Percentiles rank a stretch among this genome's conserved stretches.
Evolutionary conservation across 768 basidiomycete species (phyloP).

Genomic region (Mycena capillaripes): DNA sequence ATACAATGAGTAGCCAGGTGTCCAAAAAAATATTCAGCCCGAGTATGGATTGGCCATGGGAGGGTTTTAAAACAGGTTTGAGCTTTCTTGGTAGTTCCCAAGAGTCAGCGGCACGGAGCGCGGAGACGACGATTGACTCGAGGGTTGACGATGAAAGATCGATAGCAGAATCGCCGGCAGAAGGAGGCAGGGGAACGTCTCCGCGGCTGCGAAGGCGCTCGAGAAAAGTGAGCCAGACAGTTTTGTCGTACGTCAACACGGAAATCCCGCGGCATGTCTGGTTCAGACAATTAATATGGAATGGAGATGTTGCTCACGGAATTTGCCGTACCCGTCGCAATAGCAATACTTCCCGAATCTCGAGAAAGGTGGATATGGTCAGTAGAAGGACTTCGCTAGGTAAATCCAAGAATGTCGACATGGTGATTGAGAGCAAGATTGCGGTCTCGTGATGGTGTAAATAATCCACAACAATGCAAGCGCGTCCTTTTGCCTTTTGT

Average conservation of each 20-base stretch:
- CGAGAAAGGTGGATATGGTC: conserved; percentile 4
- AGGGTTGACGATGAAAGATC: conserved; percentile 11
- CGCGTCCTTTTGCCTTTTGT: too few relatives aligned
- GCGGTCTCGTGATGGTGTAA: neutral
- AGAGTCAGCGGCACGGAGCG: conserved; percentile 10
- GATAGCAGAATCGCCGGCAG: neutral
- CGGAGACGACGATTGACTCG: conserved; percentile 28
- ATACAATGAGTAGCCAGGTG: conserved; percentile 62
- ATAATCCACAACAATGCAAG: neutral
- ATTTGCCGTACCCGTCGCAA: conserved; percentile 5
- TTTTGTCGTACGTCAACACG: conserved; percentile 23
- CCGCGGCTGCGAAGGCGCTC: conserved; percentile 4
- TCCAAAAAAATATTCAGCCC: conserved; percentile 59
- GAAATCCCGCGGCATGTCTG: conserved; percentile 20
- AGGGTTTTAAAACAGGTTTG: neutral
- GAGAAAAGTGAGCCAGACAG: conserved; percentile 25
- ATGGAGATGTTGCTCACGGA: neutral
- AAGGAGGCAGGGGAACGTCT: conserved; percentile 25
- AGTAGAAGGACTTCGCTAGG: conserved; percentile 23
- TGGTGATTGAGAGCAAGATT: neutral
- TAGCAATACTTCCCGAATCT: neutral
- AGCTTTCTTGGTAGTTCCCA: conserved; percentile 25
- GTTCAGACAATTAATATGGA: neutral
- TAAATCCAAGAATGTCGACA: conserved; percentile 13
- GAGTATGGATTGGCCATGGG: neutral